A percentile compares a stretch with the other conserved stretches of the same genome.
Evolutionary conservation across 306 rosid genomes (phyloP).

Genomic region (Spatholobus suberectus): DNA sequence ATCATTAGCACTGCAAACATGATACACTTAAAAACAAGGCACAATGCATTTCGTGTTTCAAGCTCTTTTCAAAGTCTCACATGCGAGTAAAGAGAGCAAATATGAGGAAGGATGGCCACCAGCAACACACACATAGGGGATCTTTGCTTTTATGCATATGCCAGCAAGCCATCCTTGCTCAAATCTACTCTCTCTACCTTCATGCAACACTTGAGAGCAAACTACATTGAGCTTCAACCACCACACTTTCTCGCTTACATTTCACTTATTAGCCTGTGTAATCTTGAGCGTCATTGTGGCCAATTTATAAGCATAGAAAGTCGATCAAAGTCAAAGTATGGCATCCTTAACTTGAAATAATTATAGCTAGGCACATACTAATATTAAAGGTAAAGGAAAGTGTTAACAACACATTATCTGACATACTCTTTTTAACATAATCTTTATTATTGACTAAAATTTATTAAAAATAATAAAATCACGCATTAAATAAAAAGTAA

Average conservation of each 20-base stretch:
- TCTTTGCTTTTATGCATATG: background rate
- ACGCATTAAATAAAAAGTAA: too few species aligned
- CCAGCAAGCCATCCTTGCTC: constrained; percentile 60
- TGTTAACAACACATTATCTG: too few species aligned
- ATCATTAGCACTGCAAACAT: background rate
- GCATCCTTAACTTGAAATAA: background rate
- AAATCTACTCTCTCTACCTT: constrained; percentile 38
- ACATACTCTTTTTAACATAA: too few species aligned
- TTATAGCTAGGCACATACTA: background rate
- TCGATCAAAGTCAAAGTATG: background rate
- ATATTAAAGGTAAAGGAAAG: background rate
- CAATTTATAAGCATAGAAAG: constrained; percentile 28
- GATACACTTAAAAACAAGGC: background rate
- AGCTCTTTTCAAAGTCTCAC: background rate
- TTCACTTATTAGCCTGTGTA: background rate
- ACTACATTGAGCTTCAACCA: background rate
- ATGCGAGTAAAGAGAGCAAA: constrained; percentile 44
- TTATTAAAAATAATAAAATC: too few species aligned
- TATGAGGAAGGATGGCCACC: constrained; percentile 44
- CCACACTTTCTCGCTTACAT: background rate
- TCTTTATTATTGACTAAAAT: too few species aligned
- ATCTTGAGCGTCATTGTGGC: background rate
- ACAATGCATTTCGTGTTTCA: background rate
- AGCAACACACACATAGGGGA: constrained; percentile 13
- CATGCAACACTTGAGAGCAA: constrained; percentile 35